These are phyloP conservation scores for Trichaptum fuscoviolaceum DNA, from an alignment of 768 basidiomycete species.

Conservation along the genomic window DNA sequence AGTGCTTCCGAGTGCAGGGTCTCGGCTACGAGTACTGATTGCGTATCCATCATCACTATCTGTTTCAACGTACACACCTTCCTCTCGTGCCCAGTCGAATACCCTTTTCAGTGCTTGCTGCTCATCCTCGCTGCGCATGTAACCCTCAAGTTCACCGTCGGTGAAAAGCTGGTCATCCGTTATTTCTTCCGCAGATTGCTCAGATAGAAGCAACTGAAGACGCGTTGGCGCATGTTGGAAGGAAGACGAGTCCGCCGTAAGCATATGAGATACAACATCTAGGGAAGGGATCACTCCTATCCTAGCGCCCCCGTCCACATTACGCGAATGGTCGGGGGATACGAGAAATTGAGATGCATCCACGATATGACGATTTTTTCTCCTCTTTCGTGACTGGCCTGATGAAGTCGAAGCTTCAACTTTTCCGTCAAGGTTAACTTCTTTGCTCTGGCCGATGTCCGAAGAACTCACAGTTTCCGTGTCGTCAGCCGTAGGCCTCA, in stretches of 20 bases:
- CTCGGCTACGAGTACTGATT: neutral
- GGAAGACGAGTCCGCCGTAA: constrained; percentile 37
- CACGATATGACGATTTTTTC: constrained; percentile 1
- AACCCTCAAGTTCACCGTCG: constrained; percentile 59
- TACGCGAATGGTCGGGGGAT: neutral
- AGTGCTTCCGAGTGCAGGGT: constrained; percentile 19
- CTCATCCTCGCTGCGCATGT: constrained; percentile 53
- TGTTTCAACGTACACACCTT: constrained; percentile 2
- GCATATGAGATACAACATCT: constrained; percentile 36
- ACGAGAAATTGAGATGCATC: constrained; percentile 4
- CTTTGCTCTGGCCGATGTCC: constrained; percentile 3
- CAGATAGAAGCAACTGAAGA: constrained; percentile 53
- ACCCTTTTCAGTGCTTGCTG: constrained; percentile 34
- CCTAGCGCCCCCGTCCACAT: neutral
- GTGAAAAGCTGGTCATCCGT: constrained; percentile 68
- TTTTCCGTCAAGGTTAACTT: neutral
- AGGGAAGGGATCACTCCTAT: neutral
- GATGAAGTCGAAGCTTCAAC: neutral
- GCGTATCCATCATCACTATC: constrained; percentile 2
- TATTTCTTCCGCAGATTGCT: constrained; percentile 43
- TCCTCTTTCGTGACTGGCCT: neutral
- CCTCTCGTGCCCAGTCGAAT: constrained; percentile 30
- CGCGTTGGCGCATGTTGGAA: constrained; percentile 47
- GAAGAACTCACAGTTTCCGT: constrained; percentile 11
- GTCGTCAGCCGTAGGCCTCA: neutral